Evolutionary conservation across 108 stramenopile species (phyloP), one percentile per base, ranked within the genome.

Genomic region (Nitzschia palea): DNA sequence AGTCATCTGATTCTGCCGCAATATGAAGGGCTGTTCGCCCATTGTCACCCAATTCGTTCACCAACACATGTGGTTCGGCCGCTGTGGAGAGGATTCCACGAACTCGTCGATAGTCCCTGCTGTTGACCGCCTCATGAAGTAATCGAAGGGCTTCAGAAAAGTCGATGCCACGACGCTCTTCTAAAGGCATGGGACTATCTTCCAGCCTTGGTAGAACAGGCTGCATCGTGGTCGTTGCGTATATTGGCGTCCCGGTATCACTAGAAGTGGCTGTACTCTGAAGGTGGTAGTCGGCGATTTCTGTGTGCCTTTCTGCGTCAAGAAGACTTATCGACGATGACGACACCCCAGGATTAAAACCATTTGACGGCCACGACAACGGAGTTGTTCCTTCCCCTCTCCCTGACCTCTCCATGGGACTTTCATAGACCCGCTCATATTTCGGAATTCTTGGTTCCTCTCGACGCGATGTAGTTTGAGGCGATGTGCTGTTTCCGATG

Each of bases 11-110:
- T 17, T 70, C 55, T 20, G 80, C 82, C 32, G 95, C 91, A 14
- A 91, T 28, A 47, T 96, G 95, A 37, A 96, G 60, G 2, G 95
- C 84, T 10, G 87, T 85, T 61, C 78, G 72, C 2, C 88, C 88
- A 29, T 77, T 44, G 52, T 45, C 47, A 36, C 76, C 77, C 17
- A 35, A 57, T 29, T 76, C 66, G 55, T 87, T 84, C 1, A 82
- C 60, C 4, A 80, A 33, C 29, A 77, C 40, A 44, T 77, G 62
- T 14, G 68, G 54, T 35, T 80, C 73, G 1, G 31, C 8, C 27
- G 67, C 44, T 25, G 31, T 6, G 3, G 17, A 23, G 23, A 75
- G 42, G 0, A 75, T 75, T 10, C 48, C 58, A 42, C 32, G 30
- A 43, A 77, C 61, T 5, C 17, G 29, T 3, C 31, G 35, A 30